Conservation (phyloP, 768 basidiomycete genomes). For the Lactifluus rugatus region DNA sequence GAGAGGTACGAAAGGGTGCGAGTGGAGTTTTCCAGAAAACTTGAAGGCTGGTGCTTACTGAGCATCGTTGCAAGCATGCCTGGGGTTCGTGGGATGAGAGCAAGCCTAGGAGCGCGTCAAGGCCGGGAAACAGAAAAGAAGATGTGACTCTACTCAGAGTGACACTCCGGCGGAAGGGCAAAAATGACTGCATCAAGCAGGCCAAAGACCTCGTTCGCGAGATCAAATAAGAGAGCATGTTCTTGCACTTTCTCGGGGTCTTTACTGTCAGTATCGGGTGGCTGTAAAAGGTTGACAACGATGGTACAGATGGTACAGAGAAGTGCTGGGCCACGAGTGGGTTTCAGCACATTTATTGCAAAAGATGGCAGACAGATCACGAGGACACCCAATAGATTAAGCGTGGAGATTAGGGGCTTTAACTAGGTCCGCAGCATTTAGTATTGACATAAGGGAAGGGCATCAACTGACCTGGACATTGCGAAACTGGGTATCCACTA, state of each 20-base stretch:
- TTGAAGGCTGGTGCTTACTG: constrained; percentile 39
- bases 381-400: constrained; percentile 16
- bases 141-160: constrained; percentile 2
- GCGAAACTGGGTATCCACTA: constrained; percentile 8
- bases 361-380: constrained; percentile 15
- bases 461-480: constrained; percentile 8
- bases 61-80: constrained; percentile 41
- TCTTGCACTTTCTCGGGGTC: neutral
- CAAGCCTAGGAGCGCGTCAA: constrained; percentile 28
- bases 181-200: constrained; percentile 13
- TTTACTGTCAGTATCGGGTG: constrained; percentile 4
- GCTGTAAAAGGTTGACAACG: constrained; percentile 9
- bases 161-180: constrained; percentile 8
- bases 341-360: constrained; percentile 1
- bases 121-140: neutral
- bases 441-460: neutral
- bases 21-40: constrained; percentile 33
- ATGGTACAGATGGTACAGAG: constrained; percentile 10
- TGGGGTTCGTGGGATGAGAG: constrained; percentile 30
- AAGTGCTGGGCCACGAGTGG: constrained; percentile 1
- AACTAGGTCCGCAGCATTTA: constrained; percentile 5
- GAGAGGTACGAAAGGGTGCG: constrained; percentile 42
- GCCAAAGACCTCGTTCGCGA: constrained; percentile 11
- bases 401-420: constrained; percentile 3
- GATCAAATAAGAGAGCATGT: neutral